Evolutionary conservation across 2,329 filamentous ascomycete genomes (phyloP).

Genomic region (Xylariales sp.): DNA sequence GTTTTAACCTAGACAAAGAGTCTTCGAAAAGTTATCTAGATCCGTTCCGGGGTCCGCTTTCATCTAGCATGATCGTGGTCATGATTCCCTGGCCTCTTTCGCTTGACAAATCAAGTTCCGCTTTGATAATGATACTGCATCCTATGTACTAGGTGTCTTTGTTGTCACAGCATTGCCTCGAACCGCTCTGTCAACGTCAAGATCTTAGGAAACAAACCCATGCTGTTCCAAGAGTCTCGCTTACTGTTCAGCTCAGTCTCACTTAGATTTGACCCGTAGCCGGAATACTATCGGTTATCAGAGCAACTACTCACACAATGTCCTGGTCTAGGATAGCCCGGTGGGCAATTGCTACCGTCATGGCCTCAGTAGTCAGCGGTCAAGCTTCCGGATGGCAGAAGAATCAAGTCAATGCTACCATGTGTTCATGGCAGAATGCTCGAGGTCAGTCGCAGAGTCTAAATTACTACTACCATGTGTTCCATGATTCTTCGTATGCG

Average conservation of each 20-base stretch:
- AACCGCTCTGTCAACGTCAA: background rate
- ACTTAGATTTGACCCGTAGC: no score
- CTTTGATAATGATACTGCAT: constrained; percentile 13
- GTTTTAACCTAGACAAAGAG: constrained; percentile 12
- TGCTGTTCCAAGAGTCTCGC: constrained; percentile 20
- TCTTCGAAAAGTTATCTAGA: constrained; percentile 11
- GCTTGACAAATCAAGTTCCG: constrained; percentile 13
- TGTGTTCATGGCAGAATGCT: constrained; percentile 51
- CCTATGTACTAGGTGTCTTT: constrained; percentile 15
- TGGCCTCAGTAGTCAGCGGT: constrained; percentile 27
- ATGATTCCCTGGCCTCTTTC: constrained; percentile 8
- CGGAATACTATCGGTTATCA: no score
- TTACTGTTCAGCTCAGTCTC: no score
- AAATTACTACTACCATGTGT: background rate
- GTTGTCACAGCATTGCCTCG: constrained; percentile 15
- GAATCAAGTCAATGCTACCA: constrained; percentile 50
- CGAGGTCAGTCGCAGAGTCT: constrained; percentile 25
- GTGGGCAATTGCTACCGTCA: constrained; percentile 23
- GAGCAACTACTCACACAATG: no score
- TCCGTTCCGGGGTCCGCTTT: constrained; percentile 18
- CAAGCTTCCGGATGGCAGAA: constrained; percentile 46
- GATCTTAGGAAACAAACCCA: constrained; percentile 8
- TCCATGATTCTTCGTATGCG: background rate
- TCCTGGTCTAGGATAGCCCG: constrained; percentile 20
- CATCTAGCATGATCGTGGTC: constrained; percentile 11